A percentile compares a stretch with the other conserved stretches of the same genome.
Evolutionary conservation across 257 asterid genomes (phyloP).

Genomic region (Nyctanthes arbortristis): DNA sequence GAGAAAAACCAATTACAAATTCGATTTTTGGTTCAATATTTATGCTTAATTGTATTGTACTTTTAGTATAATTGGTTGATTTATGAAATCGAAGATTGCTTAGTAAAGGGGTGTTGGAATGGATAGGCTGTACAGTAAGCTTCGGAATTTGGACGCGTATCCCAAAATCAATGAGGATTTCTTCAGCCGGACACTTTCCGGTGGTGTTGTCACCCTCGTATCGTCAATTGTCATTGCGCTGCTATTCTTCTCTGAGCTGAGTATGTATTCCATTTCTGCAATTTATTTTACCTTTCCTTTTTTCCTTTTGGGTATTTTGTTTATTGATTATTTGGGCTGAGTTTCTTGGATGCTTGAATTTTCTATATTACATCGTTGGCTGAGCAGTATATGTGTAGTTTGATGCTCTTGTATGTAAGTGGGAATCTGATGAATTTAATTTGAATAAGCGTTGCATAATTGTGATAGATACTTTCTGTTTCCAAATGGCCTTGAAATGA

Average conservation of each 20-base stretch:
- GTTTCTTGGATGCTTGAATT: not conserved
- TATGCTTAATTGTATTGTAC: not conserved
- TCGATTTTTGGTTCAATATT: not conserved
- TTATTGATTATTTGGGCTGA: not conserved
- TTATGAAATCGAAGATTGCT: conserved; percentile 10
- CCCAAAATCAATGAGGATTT: conserved; percentile 96
- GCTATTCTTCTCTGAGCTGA: conserved; percentile 85
- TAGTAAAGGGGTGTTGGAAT: conserved; percentile 25
- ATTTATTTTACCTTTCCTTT: not conserved
- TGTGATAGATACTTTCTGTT: not conserved
- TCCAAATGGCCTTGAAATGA: not conserved
- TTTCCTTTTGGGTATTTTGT: not conserved
- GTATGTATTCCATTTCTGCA: conserved; percentile 47
- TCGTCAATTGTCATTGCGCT: conserved; percentile 69
- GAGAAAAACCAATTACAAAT: not conserved
- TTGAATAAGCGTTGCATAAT: not conserved
- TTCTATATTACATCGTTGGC: not conserved
- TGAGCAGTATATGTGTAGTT: not conserved
- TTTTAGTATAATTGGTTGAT: not conserved
- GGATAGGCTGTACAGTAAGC: conserved; percentile 61
- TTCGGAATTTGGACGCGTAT: conserved; percentile 91
- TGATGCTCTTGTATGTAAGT: not conserved
- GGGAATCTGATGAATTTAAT: not conserved
- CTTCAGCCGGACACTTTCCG: conserved; percentile 88
- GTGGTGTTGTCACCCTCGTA: conserved; percentile 78